phyloP scores from a whole-genome alignment of 192 early-diverging fungal genomes.

The Powellomyces hirtus region DNA sequence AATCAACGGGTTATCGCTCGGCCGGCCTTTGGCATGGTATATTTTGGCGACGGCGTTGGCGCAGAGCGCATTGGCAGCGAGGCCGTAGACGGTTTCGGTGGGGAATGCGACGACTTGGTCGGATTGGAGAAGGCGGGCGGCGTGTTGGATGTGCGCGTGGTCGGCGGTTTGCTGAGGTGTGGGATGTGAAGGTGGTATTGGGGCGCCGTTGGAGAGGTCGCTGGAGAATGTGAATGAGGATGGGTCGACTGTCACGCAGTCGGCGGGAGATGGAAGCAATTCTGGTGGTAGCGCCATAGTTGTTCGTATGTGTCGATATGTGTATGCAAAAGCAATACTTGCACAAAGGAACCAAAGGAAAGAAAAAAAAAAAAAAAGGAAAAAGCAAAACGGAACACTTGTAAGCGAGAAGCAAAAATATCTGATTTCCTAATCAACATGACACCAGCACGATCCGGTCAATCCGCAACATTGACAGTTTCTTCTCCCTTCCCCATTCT shows the following conservation, averaged over 20 bases:
- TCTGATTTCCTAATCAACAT: too few relatives aligned
- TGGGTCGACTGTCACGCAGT: slow-evolving; percentile 5
- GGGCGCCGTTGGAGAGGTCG: neutral
- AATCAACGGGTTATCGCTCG: slow-evolving; percentile 95
- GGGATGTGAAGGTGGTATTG: neutral
- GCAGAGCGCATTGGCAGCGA: slow-evolving; percentile 84
- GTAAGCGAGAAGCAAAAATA: too few relatives aligned
- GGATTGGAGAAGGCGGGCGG: slow-evolving; percentile 52
- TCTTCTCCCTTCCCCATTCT: too few relatives aligned
- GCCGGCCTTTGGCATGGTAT: slow-evolving; percentile 84
- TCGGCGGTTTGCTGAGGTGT: slow-evolving; percentile 5
- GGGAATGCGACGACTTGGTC: slow-evolving; percentile 83
- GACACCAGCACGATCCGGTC: too few relatives aligned
- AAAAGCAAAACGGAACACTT: too few relatives aligned
- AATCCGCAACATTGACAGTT: too few relatives aligned
- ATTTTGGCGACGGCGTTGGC: slow-evolving; percentile 69
- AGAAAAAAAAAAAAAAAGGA: too few relatives aligned
- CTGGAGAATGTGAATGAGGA: neutral
- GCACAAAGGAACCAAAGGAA: too few relatives aligned
- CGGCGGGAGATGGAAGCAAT: too few relatives aligned
- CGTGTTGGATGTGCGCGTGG: slow-evolving; percentile 23
- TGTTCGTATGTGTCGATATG: too few relatives aligned
- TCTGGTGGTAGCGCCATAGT: too few relatives aligned
- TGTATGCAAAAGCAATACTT: too few relatives aligned
- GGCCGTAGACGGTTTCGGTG: slow-evolving; percentile 98